phyloP scores from a whole-genome alignment of 805 yeast genomes.

The Candida xyloterini region DNA sequence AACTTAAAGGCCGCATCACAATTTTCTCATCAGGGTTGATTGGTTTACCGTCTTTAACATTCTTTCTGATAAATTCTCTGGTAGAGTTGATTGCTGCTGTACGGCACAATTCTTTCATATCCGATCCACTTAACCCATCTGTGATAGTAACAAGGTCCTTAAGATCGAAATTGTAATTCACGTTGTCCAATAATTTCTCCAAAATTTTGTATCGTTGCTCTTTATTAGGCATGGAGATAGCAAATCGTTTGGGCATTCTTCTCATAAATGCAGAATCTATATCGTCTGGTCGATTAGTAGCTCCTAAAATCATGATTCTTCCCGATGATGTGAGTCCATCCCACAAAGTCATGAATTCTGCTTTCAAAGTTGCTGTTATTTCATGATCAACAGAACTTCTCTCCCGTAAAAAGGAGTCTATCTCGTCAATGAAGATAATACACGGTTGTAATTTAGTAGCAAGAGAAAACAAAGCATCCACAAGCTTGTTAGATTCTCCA shows the following conservation, averaged over 20 bases:
- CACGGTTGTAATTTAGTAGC: slow-evolving; percentile 92
- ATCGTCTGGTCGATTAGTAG: slow-evolving; percentile 89
- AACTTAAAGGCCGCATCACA: slow-evolving; percentile 58
- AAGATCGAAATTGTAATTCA: slow-evolving; percentile 66
- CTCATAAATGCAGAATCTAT: slow-evolving; percentile 91
- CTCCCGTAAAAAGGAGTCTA: slow-evolving; percentile 89
- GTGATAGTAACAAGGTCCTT: slow-evolving; percentile 60
- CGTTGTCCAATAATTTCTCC: slow-evolving; percentile 61
- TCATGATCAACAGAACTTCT: slow-evolving; percentile 86
- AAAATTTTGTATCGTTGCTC: slow-evolving; percentile 71
- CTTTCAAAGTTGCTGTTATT: slow-evolving; percentile 90
- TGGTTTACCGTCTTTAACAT: slow-evolving; percentile 43
- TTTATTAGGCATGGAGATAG: slow-evolving; percentile 67
- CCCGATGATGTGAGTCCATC: slow-evolving; percentile 83
- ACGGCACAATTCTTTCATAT: slow-evolving; percentile 84
- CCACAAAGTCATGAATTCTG: slow-evolving; percentile 98
- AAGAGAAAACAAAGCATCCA: slow-evolving; percentile 86
- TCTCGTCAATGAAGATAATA: slow-evolving; percentile 92
- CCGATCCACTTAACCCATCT: slow-evolving; percentile 84
- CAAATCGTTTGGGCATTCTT: slow-evolving; percentile 87
- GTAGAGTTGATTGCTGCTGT: slow-evolving; percentile 91
- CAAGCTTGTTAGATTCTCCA: slow-evolving; percentile 92
- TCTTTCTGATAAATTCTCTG: slow-evolving; percentile 70
- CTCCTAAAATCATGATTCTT: slow-evolving; percentile 84
- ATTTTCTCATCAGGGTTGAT: slow-evolving; percentile 35